Evolutionary conservation across 2,329 filamentous ascomycete species (phyloP), one percentile per base, ranked within the genome.

Genomic region (Sclerotinia nivalis): DNA sequence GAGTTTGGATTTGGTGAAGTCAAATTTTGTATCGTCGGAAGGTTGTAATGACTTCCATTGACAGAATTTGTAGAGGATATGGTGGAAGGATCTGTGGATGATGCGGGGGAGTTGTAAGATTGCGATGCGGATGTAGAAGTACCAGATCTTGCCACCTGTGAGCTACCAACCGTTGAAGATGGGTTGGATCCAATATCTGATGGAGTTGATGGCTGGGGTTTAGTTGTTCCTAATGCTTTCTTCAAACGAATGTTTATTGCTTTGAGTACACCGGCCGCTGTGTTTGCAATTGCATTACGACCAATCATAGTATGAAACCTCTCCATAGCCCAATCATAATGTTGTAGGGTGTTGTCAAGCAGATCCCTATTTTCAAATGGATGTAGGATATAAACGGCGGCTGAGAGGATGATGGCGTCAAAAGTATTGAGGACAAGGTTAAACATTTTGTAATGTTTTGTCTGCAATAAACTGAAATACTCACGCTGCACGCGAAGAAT

Each of bases 361-460:
- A 85, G 77, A 37, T 85, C 84, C 2, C 79, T 75, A 69, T 88
- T 84, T 73, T 89, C 86, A 31, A 80, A 81, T 1, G 87, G 87
- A 71, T 88, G 88, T 12, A 89, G 76, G 47, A 89, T 88, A 75
- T 86, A 88, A 45, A 89, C 85, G 25, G 86, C 84, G 0, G 87
- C 85, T 67, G 89, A 82, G 69, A 89, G 81, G 22, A 89, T 86
- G 28, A 89, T 84, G 20, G 88, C 87, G 74, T 90, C 88, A 71
- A 90, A 89, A 9, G 86, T 89, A 66, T 86, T 86, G 66, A 88
- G 88, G 76, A 89, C 89, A 4, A 89, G 80, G 22, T 84, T 81
- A 73, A 87, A 82, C 74, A 83, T 83, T 73, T 83, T 83, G 73
- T 85, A 88, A 65, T 87, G 84, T 55, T 84, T 81, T 22, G 83